These are phyloP conservation scores for Coemansia guatemalensis DNA, from an alignment of 192 early-diverging fungal genomes.

Conservation along the genomic window DNA sequence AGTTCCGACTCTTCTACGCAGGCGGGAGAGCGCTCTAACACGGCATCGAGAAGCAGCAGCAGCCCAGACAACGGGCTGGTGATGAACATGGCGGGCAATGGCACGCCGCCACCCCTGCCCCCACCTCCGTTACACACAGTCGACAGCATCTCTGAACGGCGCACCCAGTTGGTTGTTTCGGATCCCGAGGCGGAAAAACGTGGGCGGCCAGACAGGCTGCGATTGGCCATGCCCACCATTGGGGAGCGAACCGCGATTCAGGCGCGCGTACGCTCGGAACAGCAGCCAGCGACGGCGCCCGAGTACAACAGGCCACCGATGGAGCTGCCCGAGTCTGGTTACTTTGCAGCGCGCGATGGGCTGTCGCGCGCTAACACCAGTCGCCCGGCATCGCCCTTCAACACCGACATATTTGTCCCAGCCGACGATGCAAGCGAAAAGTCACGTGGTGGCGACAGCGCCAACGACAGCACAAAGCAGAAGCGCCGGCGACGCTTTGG, in stretches of 20 bases:
- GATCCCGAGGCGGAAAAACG: conserved; percentile 7
- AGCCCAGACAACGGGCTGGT: conserved; percentile 5
- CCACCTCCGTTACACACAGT: background rate
- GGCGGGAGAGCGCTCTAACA: background rate
- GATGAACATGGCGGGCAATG: background rate
- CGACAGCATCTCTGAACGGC: conserved; percentile 10
- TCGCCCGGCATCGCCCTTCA: background rate
- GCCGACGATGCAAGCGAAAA: background rate
- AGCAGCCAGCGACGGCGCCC: conserved; percentile 35
- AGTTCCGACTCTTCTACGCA: background rate
- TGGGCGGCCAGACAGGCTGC: conserved; percentile 22
- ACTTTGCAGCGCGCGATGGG: conserved; percentile 41
- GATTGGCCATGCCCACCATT: conserved; percentile 39
- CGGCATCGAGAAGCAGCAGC: conserved; percentile 2
- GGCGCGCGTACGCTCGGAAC: conserved; percentile 1
- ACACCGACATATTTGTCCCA: conserved; percentile 6
- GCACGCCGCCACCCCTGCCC: background rate
- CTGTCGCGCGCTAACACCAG: conserved; percentile 17
- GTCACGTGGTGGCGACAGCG: background rate
- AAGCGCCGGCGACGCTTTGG: conserved; percentile 7
- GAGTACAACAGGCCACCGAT: conserved; percentile 7
- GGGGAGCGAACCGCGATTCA: conserved; percentile 15
- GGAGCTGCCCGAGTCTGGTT: conserved; percentile 39
- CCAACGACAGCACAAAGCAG: background rate
- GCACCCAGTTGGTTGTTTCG: conserved; percentile 12